Evolutionary conservation across 306 rosid species (phyloP), one percentile per base, ranked within the genome.

Genomic region (Fragaria ananassa): DNA sequence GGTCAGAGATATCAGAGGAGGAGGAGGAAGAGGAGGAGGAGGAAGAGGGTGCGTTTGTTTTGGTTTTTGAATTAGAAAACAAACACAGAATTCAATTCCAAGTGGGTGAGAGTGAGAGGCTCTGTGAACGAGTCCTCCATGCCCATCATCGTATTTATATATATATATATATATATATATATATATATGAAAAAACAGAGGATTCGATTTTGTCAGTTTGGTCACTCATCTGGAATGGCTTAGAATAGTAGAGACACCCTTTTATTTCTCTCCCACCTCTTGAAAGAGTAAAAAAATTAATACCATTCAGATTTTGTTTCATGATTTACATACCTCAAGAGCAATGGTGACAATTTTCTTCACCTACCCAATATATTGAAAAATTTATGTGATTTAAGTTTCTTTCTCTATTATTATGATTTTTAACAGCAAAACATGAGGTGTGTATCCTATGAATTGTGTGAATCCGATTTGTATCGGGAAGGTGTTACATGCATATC

Each of bases 1-100:
- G 87, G 93, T 91, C 96, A 90, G 94, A 90, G 90, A 81, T 83
- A 76, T 85, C 85, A 81, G 90, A 90, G 86, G 63, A 54, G 39
- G 80, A 12, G 18, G 19, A 60, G 18, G 37, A 31, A 4, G 51
- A 15, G 8, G 44, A 37, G 41, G 1, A 42, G 46, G 3, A 42
- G 12, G 0, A 42, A 12, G 69, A 61, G 39, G 65, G 65, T 60
- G 87, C 78, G 79, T 81, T 85, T 74, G 76, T 82, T 86, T 75
- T 78, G 44, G 44, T 71, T 49, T 69, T 84, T 76, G 79, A 86
- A 80, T 82, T 54, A 53, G 60, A 53, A 7, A 27, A 27, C 4
- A 18, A 31, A 21, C 29, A 53, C 68, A 82, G 76, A 80, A 82
- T 83, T 83, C 56, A 82, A 83, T 84, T 81, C 82, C 53, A 72